phyloP scores from a whole-genome alignment of 2,329 filamentous ascomycete genomes.

The Claviceps purpurea region DNA sequence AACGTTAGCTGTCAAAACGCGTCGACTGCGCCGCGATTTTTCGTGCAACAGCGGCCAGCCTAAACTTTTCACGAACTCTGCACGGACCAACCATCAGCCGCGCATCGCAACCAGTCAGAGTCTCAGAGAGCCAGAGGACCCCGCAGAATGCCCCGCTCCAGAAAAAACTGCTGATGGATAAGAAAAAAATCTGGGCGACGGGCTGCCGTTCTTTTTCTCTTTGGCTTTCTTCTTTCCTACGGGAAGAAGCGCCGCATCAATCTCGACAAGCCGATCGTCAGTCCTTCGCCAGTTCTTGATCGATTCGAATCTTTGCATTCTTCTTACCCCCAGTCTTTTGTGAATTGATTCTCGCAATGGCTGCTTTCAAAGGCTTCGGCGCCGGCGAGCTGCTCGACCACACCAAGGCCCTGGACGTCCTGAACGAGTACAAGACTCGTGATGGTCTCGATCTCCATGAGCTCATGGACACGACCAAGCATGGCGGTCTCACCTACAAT shows the following conservation, averaged over 20 bases:
- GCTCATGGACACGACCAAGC: conserved; percentile 79
- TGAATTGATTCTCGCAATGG: conserved; percentile 40
- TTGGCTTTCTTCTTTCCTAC: conserved; percentile 29
- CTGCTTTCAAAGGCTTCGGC: conserved; percentile 38
- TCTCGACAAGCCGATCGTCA: conserved; percentile 20
- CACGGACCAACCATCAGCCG: not conserved
- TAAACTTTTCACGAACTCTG: not conserved
- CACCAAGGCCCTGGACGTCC: conserved; percentile 62
- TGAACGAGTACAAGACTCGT: conserved; percentile 64
- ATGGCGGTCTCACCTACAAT: conserved; percentile 95
- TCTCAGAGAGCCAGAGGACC: not conserved
- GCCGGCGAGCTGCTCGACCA: conserved; percentile 53
- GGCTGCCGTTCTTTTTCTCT: not conserved
- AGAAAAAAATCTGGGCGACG: not conserved
- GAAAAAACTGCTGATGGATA: not conserved
- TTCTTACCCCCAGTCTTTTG: conserved; percentile 8
- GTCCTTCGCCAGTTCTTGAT: conserved; percentile 11
- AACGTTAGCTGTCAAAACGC: too few relatives aligned
- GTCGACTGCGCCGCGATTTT: too few relatives aligned
- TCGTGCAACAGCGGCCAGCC: too few relatives aligned
- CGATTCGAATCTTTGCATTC: conserved; percentile 13
- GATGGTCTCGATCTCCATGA: conserved; percentile 84
- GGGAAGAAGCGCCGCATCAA: conserved; percentile 39
- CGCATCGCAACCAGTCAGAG: not conserved
- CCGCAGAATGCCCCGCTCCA: not conserved